phyloP scores from a whole-genome alignment of 1,284 basidiomycete species.

The Ceratobasidium sp. region DNA sequence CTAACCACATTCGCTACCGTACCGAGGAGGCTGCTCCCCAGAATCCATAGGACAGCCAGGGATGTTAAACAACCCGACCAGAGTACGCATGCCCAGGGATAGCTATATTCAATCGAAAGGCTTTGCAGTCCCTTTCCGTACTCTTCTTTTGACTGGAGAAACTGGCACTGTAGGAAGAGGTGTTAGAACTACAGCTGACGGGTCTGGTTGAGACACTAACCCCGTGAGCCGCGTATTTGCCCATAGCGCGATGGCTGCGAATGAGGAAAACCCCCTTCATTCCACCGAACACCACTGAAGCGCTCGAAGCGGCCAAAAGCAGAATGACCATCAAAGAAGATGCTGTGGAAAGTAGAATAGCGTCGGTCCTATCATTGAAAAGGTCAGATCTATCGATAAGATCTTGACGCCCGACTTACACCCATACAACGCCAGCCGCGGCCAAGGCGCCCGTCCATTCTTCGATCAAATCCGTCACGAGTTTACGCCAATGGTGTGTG shows the following conservation, averaged over 20 bases:
- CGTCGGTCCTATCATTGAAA: too few species aligned
- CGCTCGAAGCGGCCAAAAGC: slow-evolving; percentile 12
- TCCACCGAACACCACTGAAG: slow-evolving; percentile 2
- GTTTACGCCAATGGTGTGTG: slow-evolving; percentile 27
- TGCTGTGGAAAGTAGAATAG: slow-evolving; percentile 2
- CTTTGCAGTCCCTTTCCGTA: slow-evolving; percentile 27
- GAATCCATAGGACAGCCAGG: slow-evolving; percentile 6
- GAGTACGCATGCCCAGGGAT: slow-evolving; percentile 28
- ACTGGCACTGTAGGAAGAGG: slow-evolving; percentile 2
- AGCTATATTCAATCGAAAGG: slow-evolving; percentile 30
- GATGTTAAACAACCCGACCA: slow-evolving; percentile 29
- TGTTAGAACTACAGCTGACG: background rate
- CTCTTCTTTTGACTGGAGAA: slow-evolving; percentile 27
- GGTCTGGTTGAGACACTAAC: background rate
- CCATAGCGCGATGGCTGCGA: slow-evolving; percentile 25
- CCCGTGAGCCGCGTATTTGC: slow-evolving; percentile 28
- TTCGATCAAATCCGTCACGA: slow-evolving; percentile 12
- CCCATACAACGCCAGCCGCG: slow-evolving; percentile 16
- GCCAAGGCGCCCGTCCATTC: slow-evolving; percentile 25
- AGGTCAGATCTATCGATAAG: background rate
- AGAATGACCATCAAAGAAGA: slow-evolving; percentile 22
- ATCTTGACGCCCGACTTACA: background rate
- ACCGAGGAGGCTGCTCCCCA: background rate
- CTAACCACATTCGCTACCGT: background rate
- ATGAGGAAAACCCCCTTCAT: slow-evolving; percentile 24